phyloP scores from a whole-genome alignment of 2,329 filamentous ascomycete genomes.

The Calycina herbarum region DNA sequence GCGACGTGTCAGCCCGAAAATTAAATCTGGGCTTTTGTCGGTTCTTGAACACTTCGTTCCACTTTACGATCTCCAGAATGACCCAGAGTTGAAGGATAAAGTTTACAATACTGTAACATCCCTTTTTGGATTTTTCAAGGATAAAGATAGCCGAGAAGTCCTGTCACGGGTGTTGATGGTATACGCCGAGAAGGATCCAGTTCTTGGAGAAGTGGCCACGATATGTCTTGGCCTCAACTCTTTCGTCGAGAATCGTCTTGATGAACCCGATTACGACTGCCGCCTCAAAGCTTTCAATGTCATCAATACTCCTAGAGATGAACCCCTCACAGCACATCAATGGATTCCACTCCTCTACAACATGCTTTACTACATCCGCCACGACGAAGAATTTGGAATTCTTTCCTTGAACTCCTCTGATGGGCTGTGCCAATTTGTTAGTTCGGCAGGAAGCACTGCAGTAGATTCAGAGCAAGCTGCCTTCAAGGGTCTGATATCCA shows the following conservation, averaged over 20 bases:
- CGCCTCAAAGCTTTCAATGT: conserved; percentile 74
- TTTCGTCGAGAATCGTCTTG: conserved; percentile 68
- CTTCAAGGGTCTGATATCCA: conserved; percentile 60
- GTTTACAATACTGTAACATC: conserved; percentile 76
- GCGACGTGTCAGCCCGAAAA: conserved; percentile 76
- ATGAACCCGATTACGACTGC: conserved; percentile 85
- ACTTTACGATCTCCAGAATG: conserved; percentile 56
- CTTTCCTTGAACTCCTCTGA: conserved; percentile 78
- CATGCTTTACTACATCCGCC: conserved; percentile 80
- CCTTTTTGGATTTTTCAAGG: conserved; percentile 88
- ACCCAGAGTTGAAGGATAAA: conserved; percentile 57
- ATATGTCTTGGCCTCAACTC: conserved; percentile 82
- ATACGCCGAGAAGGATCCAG: conserved; percentile 64
- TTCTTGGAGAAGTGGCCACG: conserved; percentile 61
- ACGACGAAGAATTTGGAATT: conserved; percentile 86
- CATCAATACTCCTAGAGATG: conserved; percentile 65
- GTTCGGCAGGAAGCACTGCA: conserved; percentile 53
- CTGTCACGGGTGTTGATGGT: conserved; percentile 72
- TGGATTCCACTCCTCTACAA: conserved; percentile 91
- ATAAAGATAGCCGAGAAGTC: conserved; percentile 71
- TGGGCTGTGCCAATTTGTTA: conserved; percentile 74
- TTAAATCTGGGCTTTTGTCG: conserved; percentile 77
- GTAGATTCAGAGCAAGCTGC: conserved; percentile 45
- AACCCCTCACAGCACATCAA: conserved; percentile 64
- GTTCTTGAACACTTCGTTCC: conserved; percentile 81